phyloP scores from a whole-genome alignment of 129 eudicot species.

The Calendula officinalis region DNA sequence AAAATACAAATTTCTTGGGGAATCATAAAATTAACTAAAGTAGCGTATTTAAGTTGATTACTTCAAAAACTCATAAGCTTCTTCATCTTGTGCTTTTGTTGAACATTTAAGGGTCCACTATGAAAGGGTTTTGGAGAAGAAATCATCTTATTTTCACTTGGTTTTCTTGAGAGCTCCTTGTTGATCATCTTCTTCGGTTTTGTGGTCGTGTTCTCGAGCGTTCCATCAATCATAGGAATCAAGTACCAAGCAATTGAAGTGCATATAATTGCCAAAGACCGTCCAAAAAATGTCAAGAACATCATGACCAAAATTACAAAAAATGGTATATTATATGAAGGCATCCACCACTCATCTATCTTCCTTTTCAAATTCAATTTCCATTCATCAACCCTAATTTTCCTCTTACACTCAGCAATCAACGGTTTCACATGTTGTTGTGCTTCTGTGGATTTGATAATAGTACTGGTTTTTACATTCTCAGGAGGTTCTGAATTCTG shows the following conservation, averaged over 20 bases:
- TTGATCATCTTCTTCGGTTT: conserved; percentile 34
- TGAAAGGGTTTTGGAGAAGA: conserved; percentile 31
- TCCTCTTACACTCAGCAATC: neutral
- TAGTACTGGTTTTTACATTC: neutral
- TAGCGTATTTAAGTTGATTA: neutral
- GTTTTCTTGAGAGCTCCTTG: conserved; percentile 25
- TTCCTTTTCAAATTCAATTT: conserved; percentile 29
- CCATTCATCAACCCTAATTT: conserved; percentile 29
- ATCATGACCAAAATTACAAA: conserved; percentile 44
- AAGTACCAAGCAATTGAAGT: conserved; percentile 57
- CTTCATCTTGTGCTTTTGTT: conserved; percentile 26
- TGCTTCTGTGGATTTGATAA: neutral
- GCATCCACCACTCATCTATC: conserved; percentile 42
- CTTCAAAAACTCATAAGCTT: conserved; percentile 35
- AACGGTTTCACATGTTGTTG: neutral
- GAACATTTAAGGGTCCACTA: conserved; percentile 33
- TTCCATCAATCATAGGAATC: conserved; percentile 39
- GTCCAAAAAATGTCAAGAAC: conserved; percentile 49
- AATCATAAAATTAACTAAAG: neutral
- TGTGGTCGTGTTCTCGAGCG: neutral
- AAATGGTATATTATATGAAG: conserved; percentile 46
- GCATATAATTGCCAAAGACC: conserved; percentile 51
- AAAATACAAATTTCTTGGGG: neutral
- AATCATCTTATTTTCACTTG: conserved; percentile 22
- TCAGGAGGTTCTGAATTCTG: conserved; percentile 2